These are phyloP conservation scores for Phialemonium atrogriseum DNA, from an alignment of 2,329 filamentous ascomycete genomes.

Conservation along the genomic window DNA sequence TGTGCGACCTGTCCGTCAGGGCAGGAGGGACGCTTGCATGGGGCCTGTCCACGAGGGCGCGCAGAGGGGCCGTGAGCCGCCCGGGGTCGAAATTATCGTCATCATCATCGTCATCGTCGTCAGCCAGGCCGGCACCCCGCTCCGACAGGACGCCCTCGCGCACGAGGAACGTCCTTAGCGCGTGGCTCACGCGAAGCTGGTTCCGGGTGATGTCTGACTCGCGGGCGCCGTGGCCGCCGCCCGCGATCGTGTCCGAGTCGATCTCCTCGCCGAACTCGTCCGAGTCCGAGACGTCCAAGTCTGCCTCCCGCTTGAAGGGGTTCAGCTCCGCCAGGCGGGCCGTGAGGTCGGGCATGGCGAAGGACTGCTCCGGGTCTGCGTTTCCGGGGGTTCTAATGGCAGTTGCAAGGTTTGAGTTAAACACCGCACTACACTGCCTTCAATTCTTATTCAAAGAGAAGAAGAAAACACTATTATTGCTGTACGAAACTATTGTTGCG, in stretches of 20 bases:
- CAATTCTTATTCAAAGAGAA: constrained; percentile 1
- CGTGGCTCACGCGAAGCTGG: constrained; percentile 49
- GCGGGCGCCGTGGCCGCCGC: constrained; percentile 44
- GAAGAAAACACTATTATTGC: too few relatives aligned
- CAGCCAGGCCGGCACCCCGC: constrained; percentile 37
- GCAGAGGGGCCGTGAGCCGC: constrained; percentile 22
- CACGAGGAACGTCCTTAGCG: constrained; percentile 46
- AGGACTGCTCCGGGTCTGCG: too few relatives aligned
- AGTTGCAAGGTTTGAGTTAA: neutral
- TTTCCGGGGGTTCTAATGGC: neutral
- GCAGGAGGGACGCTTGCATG: constrained; percentile 48
- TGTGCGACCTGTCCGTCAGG: constrained; percentile 48
- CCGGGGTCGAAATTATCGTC: constrained; percentile 25
- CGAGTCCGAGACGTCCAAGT: constrained; percentile 23
- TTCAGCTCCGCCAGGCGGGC: constrained; percentile 19
- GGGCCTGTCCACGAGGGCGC: constrained; percentile 43
- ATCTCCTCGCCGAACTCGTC: constrained; percentile 45
- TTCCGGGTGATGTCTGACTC: constrained; percentile 37
- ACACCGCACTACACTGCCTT: neutral
- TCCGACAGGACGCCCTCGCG: constrained; percentile 39
- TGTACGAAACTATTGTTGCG: too few relatives aligned
- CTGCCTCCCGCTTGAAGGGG: constrained; percentile 23
- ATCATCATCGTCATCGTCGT: too few relatives aligned
- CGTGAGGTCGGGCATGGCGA: constrained; percentile 3
- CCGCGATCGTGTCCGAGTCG: constrained; percentile 41